Conservation (phyloP, 2,329 filamentous ascomycete species). For the Paecilomyces formosus region DNA sequence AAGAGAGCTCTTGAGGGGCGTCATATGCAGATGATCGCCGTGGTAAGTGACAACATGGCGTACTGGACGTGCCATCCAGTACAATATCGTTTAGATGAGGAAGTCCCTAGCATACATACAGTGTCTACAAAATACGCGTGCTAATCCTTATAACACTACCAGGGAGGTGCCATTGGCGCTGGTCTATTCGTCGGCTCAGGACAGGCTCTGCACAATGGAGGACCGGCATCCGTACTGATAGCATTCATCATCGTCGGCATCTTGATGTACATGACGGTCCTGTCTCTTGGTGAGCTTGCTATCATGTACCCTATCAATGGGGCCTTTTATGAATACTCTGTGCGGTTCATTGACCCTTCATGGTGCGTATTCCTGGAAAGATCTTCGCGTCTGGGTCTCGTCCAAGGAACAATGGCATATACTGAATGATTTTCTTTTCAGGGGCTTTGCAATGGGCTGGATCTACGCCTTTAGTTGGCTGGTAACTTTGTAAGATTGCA, state of each 20-base stretch:
- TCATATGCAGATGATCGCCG: conserved; percentile 36
- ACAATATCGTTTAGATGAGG: background rate
- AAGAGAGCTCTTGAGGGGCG: conserved; percentile 22
- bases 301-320: conserved; percentile 57
- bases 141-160: background rate
- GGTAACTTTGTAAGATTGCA: background rate
- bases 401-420: background rate
- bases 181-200: conserved; percentile 37
- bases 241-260: conserved; percentile 48
- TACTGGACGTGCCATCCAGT: background rate
- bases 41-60: conserved; percentile 16
- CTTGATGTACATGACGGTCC: conserved; percentile 53
- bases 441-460: conserved; percentile 42
- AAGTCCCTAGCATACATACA: too few species aligned
- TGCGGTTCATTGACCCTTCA: conserved; percentile 55
- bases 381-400: background rate
- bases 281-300: conserved; percentile 54
- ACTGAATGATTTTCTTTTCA: background rate
- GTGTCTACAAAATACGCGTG: too few species aligned
- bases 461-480: conserved; percentile 71
- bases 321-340: conserved; percentile 55
- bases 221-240: conserved; percentile 21
- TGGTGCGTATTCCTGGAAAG: conserved; percentile 32
- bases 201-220: conserved; percentile 26
- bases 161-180: conserved; percentile 30